Base-by-base conservation (phyloP, 2,329 filamentous ascomycete genomes). In the Mariannaea elegans region DNA sequence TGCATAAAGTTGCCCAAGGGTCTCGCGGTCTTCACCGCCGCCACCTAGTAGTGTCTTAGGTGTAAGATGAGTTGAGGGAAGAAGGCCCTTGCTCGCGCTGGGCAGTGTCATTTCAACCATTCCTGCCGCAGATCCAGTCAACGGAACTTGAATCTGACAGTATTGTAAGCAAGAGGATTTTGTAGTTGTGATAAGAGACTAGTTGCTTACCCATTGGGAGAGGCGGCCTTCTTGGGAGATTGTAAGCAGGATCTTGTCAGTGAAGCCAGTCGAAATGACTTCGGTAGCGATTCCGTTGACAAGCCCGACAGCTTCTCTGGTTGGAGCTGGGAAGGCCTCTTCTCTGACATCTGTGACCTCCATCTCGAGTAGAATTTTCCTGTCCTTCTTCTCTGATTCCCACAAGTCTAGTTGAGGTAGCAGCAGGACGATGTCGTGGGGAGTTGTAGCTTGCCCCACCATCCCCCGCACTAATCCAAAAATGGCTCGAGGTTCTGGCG, bases 211-310 rank as follows among this genome's bases (percentile, higher is more conserved):
- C 95, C 95, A 99, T 82, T 98, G 95, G 18, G 92, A 91, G 45
- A 98, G 79, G 59, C 90, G 86, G 7, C 94, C 94, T 62, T 90
- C 86, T 78, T 98, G 95, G 0, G 91, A 92, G 60, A 98, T 84
- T 1, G 93, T 97, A 63, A 99, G 81, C 69, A 99, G 79, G 69
- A 99, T 93, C 77, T 93, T 97, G 83, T 98, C 95, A 8, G 89
- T 84, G 77, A 98, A 98, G 69, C 83, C 87, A 53, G 93, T 81
- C 10, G 84, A 84, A 36, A 87, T 88, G 31, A 92, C 89, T 65
- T 93, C 87, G 1, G 95, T 98, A 32, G 83, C 76, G 19, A 89
- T 76, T 27, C 87, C 88, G 63, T 89, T 87, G 62, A 97, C 86
- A 3, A 81, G 73, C 3, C 89, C 89, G 2, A 82, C 81, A 13